These are phyloP conservation scores for Soucietia sequanensis DNA, from an alignment of 805 yeast species.

Conservation along the genomic window DNA sequence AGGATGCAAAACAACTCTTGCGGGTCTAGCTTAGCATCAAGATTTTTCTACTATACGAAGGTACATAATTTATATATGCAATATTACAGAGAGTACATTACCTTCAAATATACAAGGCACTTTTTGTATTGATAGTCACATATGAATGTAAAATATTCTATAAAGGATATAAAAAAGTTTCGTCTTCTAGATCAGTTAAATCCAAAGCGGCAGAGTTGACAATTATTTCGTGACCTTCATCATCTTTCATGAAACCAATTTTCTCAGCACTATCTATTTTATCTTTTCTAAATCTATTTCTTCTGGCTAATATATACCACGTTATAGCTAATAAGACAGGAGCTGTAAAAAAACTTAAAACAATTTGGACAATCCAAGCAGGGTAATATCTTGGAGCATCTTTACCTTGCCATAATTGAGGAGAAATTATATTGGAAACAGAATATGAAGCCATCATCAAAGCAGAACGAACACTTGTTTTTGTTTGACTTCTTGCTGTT, in stretches of 20 bases:
- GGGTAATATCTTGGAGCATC: constrained; percentile 40
- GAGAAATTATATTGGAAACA: constrained; percentile 51
- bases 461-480: constrained; percentile 47
- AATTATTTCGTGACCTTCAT: constrained; percentile 22
- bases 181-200: constrained; percentile 53
- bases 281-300: constrained; percentile 41
- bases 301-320: constrained; percentile 41
- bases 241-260: constrained; percentile 25
- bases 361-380: constrained; percentile 54
- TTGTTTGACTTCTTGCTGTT: constrained; percentile 45
- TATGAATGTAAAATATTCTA: constrained; percentile 13
- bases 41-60: too few relatives aligned
- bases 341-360: constrained; percentile 46
- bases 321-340: constrained; percentile 45
- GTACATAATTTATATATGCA: too few relatives aligned
- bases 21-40: too few relatives aligned
- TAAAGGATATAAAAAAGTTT: constrained; percentile 51
- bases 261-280: background rate
- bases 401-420: constrained; percentile 52
- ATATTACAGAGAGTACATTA: too few relatives aligned
- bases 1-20: too few relatives aligned
- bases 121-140: too few relatives aligned
- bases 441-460: constrained; percentile 46
- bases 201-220: constrained; percentile 48
- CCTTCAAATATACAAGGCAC: too few relatives aligned